These are phyloP conservation scores for Pseudogymnoascus sp. DNA, from an alignment of 2,329 filamentous ascomycete genomes.

Conservation along the genomic window DNA sequence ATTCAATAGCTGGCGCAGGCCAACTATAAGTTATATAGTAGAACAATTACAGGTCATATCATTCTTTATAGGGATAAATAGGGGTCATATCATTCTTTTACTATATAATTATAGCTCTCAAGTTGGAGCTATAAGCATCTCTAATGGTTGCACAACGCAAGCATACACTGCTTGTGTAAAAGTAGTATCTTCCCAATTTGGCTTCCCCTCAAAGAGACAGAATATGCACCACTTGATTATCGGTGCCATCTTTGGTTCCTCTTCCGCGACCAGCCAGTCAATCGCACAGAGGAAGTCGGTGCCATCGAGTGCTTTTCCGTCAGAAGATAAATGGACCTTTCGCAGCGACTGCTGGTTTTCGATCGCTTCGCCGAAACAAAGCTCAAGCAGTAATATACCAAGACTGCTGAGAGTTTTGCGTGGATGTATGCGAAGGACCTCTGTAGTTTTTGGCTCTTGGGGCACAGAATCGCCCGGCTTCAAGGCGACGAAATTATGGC, in stretches of 20 bases:
- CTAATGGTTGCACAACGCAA: slow-evolving; percentile 18
- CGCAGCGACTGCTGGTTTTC: slow-evolving; percentile 16
- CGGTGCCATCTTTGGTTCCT: slow-evolving; percentile 16
- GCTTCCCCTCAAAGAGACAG: slow-evolving; percentile 17
- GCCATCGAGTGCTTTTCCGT: slow-evolving; percentile 13
- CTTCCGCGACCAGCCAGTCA: slow-evolving; percentile 18
- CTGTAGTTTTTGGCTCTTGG: background rate
- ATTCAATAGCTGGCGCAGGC: too few relatives aligned
- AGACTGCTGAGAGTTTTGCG: slow-evolving; percentile 16
- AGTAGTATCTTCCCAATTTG: slow-evolving; percentile 17
- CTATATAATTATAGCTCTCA: background rate
- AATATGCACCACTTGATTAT: slow-evolving; percentile 18
- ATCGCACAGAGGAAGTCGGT: slow-evolving; percentile 18
- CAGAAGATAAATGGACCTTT: slow-evolving; percentile 10
- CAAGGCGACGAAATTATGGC: background rate
- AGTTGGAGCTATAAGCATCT: slow-evolving; percentile 1
- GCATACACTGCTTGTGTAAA: slow-evolving; percentile 21
- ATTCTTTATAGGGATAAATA: too few relatives aligned
- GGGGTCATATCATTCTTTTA: too few relatives aligned
- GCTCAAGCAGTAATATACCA: slow-evolving; percentile 22
- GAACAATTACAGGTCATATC: too few relatives aligned
- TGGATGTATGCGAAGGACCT: background rate
- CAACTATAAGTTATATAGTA: too few relatives aligned
- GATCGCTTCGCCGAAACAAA: slow-evolving; percentile 21
- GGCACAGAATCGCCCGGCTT: background rate